Base-by-base conservation (phyloP, 805 yeast species). In the Saturnispora silvae region DNA sequence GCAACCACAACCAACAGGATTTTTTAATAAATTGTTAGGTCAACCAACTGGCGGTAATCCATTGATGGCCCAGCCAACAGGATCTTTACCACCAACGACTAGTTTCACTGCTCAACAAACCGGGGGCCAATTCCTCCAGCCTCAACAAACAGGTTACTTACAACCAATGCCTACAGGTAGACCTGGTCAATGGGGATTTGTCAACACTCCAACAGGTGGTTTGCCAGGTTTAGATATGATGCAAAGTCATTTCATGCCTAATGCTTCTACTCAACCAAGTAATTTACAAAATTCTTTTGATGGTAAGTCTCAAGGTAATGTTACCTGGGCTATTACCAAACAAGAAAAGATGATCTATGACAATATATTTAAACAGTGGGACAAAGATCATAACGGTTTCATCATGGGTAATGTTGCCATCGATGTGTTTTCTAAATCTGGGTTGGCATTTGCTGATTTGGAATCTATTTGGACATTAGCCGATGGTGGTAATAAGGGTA, bases 401-500 rank as follows among this genome's bases (percentile, higher is more conserved):
- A 66, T 89, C 42, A 80, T 77, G 40, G 95, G 96, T 13, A 72
- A 73, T 19, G 75, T 78, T 10, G 96, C 96, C 2, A 82, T 89
- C 36, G 75, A 75, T 40, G 78, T 92, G 33, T 86, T 92, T 57
- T 78, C 92, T 38, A 89, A 92, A 60, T 81, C 95, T 16, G 97
- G 97, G 2, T 71, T 92, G 47, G 68, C 77, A 39, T 76, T 96
- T 57, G 67, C 75, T 4, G 96, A 87, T 50, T 68, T 89, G 44
- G 97, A 87, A 57, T 68, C 77, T 29, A 86, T 92, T 44, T 89
- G 98, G 98, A 82, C 75, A 34, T 67, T 89, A 46, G 74, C 87
- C 39, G 97, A 92, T 56, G 71, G 78, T 13, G 77, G 78, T 38
- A 81, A 86, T 56, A 70, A 80, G 38, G 96, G 96, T 4, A 76